Conservation (phyloP, 345 rosid species). For the Ceriops zippeliana region DNA sequence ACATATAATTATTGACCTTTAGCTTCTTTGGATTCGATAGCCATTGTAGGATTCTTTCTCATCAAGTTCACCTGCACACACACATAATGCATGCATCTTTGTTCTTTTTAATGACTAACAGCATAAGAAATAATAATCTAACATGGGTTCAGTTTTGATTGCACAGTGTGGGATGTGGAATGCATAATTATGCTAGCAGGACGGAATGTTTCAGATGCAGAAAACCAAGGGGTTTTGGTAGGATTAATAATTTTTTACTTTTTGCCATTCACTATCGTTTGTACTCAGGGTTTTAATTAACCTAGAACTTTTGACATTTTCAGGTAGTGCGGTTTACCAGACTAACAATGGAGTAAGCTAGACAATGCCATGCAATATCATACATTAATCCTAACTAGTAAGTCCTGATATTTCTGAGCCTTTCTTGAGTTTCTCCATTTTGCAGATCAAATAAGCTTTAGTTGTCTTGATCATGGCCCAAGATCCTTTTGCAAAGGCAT, state of each 20-base stretch:
- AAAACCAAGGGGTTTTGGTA: conserved; percentile 25
- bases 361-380: not conserved
- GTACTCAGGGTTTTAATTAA: no score
- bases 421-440: not conserved
- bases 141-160: not conserved
- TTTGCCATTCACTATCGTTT: not conserved
- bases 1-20: no score
- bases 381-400: not conserved
- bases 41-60: no score
- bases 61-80: no score
- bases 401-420: conserved; percentile 1
- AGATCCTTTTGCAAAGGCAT: conserved; percentile 13
- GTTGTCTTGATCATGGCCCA: conserved; percentile 5
- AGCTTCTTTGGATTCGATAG: no score
- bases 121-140: no score
- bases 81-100: no score
- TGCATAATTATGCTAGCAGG: conserved; percentile 41
- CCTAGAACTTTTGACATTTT: not conserved
- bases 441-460: conserved; percentile 3
- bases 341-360: not conserved
- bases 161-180: conserved; percentile 31
- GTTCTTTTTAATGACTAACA: no score
- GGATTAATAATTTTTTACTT: not conserved
- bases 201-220: conserved; percentile 35
- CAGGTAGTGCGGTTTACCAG: conserved; percentile 34